phyloP scores from a whole-genome alignment of 768 basidiomycete genomes.

The Pholiota microspora region DNA sequence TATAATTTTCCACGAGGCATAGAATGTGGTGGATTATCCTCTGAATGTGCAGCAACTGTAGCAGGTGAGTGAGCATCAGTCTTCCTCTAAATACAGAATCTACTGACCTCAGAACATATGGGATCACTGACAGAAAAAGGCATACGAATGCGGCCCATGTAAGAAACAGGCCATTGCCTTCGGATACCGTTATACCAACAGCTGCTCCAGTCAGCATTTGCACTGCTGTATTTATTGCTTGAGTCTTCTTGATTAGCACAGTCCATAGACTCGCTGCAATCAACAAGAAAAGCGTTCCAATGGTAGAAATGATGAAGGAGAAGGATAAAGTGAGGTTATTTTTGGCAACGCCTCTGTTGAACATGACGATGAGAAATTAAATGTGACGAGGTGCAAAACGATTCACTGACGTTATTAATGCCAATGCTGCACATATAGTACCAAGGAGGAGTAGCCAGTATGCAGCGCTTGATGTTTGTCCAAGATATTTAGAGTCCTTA shows the following conservation, averaged over 20 bases:
- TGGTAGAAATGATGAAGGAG: conserved; percentile 60
- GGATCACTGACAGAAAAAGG: conserved; percentile 61
- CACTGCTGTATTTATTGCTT: conserved; percentile 55
- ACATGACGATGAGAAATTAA: conserved; percentile 8
- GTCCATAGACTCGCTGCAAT: conserved; percentile 80
- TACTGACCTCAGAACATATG: conserved; percentile 75
- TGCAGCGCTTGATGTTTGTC: conserved; percentile 61
- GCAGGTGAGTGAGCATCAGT: background rate
- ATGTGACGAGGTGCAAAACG: conserved; percentile 2
- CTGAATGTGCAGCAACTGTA: conserved; percentile 78
- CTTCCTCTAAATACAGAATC: background rate
- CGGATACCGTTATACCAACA: conserved; percentile 62
- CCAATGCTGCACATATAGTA: conserved; percentile 61
- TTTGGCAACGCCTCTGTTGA: conserved; percentile 61
- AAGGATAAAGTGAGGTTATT: conserved; percentile 64
- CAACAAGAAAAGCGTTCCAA: conserved; percentile 61
- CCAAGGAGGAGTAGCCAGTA: conserved; percentile 77
- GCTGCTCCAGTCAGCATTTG: conserved; percentile 25
- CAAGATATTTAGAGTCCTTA: conserved; percentile 59
- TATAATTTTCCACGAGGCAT: background rate
- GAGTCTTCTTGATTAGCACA: conserved; percentile 61
- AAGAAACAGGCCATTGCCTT: conserved; percentile 62
- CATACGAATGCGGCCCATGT: conserved; percentile 76
- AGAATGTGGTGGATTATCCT: conserved; percentile 39
- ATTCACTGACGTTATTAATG: conserved; percentile 60